Base-by-base conservation (phyloP, 495 filamentous ascomycete genomes). In the Jackrogersella multiformis region DNA sequence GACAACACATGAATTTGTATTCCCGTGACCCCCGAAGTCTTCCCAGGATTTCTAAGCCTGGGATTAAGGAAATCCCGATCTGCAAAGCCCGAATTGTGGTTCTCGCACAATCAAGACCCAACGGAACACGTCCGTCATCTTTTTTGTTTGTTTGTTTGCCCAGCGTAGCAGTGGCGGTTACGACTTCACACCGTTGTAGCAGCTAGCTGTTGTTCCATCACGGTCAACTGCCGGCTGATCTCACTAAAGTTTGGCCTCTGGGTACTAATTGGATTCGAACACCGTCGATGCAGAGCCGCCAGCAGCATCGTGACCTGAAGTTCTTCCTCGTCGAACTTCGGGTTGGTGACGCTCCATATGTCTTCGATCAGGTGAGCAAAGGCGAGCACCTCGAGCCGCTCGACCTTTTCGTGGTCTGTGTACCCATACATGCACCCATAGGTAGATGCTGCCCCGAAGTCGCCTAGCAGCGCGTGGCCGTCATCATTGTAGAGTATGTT, bases 361-460 rank as follows among this genome's bases (percentile, higher is more conserved):
- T 80, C 76, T 48, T 81, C 81, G 52, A 80, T 58, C 32, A 84
- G 66, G 56, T 79, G 69, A 15, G 72, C 79, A 64, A 82, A 84
- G 9, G 81, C 81, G 55, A 80, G 68, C 13, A 82, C 78, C 56
- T 83, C 80, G 26, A 82, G 54, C 66, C 57, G 76, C 66, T 84
- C 79, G 2, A 82, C 34, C 8, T 57, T 70, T 26, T 57, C 56
- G 5, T 54, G 21, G 12, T 44, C 18, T 45, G 18, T 16, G 34
- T 36, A 16, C n/a, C 65, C 68, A 52, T 81, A 82, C n/a, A 82
- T 16, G 34, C 28, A 16, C n/a, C 65, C 68, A 52, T 81, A 82
- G n/a, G 81, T 71, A 1, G 80, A 81, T 7, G 79, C 81, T 3
- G 79, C 82, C 2, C 77, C 78, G 51, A 82, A 81, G 30, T 78